Conservation (phyloP, 306 rosid species). For the Corylus avellana region DNA sequence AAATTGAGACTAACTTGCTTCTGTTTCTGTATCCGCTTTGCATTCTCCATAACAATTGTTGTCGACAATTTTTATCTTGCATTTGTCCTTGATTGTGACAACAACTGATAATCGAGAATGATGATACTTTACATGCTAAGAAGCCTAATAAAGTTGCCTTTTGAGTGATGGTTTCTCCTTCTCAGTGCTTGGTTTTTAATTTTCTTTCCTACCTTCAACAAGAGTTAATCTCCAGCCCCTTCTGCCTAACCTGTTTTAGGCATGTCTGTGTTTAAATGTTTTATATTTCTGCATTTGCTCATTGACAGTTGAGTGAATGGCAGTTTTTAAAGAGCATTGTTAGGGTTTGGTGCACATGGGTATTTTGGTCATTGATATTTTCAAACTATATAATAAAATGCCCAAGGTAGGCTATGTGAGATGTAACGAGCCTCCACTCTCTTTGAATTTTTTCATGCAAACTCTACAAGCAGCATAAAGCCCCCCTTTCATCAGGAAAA, state of each 20-base stretch:
- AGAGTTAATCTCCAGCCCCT: background rate
- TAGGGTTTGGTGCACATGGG: too few species aligned
- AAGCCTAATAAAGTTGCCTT: background rate
- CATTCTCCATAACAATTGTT: background rate
- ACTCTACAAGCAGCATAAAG: too few species aligned
- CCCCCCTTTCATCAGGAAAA: background rate
- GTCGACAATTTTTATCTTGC: background rate
- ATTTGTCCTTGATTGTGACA: constrained; percentile 1
- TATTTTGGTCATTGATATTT: too few species aligned
- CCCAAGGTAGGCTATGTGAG: too few species aligned
- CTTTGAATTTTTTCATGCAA: too few species aligned
- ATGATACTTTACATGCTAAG: background rate
- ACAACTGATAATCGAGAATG: background rate
- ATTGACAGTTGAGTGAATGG: background rate
- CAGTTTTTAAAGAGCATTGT: background rate
- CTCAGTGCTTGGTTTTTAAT: background rate
- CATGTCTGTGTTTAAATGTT: background rate
- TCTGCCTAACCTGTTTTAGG: background rate
- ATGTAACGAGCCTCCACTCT: too few species aligned
- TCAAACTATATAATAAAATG: too few species aligned
- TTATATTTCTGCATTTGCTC: background rate
- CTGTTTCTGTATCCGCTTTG: background rate
- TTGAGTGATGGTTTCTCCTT: background rate
- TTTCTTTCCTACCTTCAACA: background rate
- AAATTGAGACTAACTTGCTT: background rate